These are phyloP conservation scores for Ceriops decandra DNA, from an alignment of 345 rosid genomes.

Conservation along the genomic window DNA sequence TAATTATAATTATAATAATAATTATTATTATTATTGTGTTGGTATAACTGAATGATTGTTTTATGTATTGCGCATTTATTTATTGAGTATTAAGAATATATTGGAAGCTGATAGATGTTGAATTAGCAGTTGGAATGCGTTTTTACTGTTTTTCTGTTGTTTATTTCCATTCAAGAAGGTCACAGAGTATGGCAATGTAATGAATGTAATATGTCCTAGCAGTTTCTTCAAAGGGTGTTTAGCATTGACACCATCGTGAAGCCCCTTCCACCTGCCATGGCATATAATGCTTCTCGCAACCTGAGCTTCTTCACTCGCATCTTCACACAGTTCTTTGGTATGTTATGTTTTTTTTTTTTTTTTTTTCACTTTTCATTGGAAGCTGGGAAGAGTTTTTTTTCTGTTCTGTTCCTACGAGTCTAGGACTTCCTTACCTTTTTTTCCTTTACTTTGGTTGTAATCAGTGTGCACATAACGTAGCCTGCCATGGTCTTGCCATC, in stretches of 20 bases:
- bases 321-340: constrained; percentile 97
- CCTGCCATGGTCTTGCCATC: not conserved
- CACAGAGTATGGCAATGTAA: too few species aligned
- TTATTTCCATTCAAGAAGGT: too few species aligned
- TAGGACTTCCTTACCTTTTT: not conserved
- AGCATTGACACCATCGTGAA: constrained; percentile 88
- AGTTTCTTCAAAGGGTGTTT: constrained; percentile 90
- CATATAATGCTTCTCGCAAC: constrained; percentile 81
- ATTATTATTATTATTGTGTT: too few species aligned
- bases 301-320: constrained; percentile 93
- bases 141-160: too few species aligned
- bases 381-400: not conserved
- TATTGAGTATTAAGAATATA: too few species aligned
- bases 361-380: not conserved
- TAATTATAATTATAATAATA: not conserved
- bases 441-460: too few species aligned
- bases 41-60: too few species aligned
- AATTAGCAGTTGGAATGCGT: too few species aligned
- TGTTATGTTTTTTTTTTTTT: constrained; percentile 12
- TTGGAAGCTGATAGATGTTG: too few species aligned
- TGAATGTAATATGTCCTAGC: constrained; percentile 13
- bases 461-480: too few species aligned
- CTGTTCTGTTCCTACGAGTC: not conserved
- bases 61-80: too few species aligned
- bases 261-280: constrained; percentile 95